Evolutionary conservation across 257 asterid genomes (phyloP).

Genomic region (Craterostigma plantagineum): DNA sequence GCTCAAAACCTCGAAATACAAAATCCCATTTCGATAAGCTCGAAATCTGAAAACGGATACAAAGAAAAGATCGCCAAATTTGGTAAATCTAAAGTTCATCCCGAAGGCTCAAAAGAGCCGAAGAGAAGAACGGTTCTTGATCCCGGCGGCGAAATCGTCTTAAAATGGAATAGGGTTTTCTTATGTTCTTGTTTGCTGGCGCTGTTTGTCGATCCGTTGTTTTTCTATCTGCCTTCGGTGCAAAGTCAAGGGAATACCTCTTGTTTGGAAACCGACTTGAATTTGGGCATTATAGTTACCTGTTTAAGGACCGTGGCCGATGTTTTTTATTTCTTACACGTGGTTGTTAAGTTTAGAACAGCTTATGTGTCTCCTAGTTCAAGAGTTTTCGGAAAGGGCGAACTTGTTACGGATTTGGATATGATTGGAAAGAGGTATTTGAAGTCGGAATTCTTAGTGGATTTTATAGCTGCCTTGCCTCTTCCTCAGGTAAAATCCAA

Average conservation of each 20-base stretch:
- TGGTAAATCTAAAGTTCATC: conserved; percentile 48
- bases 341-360: conserved; percentile 48
- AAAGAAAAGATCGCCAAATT: conserved; percentile 25
- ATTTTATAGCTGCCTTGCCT: conserved; percentile 65
- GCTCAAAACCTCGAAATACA: conserved; percentile 20
- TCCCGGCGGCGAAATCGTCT: conserved; percentile 62
- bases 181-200: conserved; percentile 57
- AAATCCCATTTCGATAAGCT: conserved; percentile 18
- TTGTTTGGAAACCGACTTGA: conserved; percentile 51
- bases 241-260: conserved; percentile 30
- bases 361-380: conserved; percentile 82
- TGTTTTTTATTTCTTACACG: conserved; percentile 45
- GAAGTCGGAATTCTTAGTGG: conserved; percentile 55
- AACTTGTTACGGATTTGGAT: conserved; percentile 57
- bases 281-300: conserved; percentile 56
- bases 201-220: conserved; percentile 69
- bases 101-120: conserved; percentile 34
- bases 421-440: conserved; percentile 51
- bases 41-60: conserved; percentile 27
- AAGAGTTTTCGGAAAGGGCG: conserved; percentile 84
- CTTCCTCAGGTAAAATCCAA: conserved; percentile 60
- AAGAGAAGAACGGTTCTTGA: conserved; percentile 37
- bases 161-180: conserved; percentile 69
- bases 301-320: conserved; percentile 69
- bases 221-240: conserved; percentile 67